Base-by-base conservation (phyloP, 2,329 filamentous ascomycete genomes). In the Pezicula rhizophila region DNA sequence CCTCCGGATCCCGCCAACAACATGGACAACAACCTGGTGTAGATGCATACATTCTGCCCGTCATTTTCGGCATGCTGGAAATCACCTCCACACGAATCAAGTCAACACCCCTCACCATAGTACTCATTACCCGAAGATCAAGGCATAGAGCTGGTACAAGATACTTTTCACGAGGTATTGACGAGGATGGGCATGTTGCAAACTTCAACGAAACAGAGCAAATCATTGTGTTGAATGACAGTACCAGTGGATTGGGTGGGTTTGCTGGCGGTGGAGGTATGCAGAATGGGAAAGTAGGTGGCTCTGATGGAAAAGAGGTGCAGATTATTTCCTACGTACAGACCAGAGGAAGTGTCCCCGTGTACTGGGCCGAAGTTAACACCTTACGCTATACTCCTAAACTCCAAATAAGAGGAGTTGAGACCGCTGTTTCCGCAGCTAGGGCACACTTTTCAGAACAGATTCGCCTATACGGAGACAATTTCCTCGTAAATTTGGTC, bases 141-240 rank as follows among this genome's bases (percentile, higher is more conserved):
- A 80, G 95, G 57, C 84, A 93, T 68, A 82, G 92, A 53, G 91
- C 85, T 33, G 93, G 93, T 40, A 97, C 93, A 14, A 78, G 95
- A 64, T 97, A 96, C 70, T 93, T 99, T 66, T 95, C 93, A 2
- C 84, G 93, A 56, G 93, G 93, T 45, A 82, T 97, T 42, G 92
- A 99, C 64, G 91, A 96, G 56, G 77, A 93, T 53, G 93, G 93
- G 20, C 83, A 97, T 66, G 93, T 93, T n/a, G 89, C 93, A 57
- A 99, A 99, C 67, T 99, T 92, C 77, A 99, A 99, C 65, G 93
- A 99, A 74, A 97, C 93, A 0, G 93, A 99, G 66, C 93, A 99
- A 66, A 76, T 93, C 31, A 77, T 96, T 52, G 82, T 99, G 34
- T 70, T 97, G 58, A 97, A 97, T 61, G 93, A 97, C 68, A 78